phyloP scores from a whole-genome alignment of 2,329 filamentous ascomycete species.

The Aureobasidium sp. region DNA sequence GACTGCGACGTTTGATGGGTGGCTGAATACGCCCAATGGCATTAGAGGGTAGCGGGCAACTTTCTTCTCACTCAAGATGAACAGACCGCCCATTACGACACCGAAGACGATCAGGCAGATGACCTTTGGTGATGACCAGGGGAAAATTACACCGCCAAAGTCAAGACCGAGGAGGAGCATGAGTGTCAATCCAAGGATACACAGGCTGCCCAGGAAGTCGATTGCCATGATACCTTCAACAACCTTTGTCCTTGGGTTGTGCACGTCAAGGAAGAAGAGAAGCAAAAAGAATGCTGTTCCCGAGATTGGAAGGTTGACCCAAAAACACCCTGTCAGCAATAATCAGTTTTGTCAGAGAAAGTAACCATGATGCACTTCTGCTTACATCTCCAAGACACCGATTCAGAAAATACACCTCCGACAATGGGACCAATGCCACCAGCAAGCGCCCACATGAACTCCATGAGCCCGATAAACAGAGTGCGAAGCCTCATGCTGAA shows the following conservation, averaged over 20 bases:
- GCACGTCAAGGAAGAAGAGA: conserved; percentile 47
- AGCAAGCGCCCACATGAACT: conserved; percentile 50
- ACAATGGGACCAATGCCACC: conserved; percentile 47
- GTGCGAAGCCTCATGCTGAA: conserved; percentile 39
- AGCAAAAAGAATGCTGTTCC: conserved; percentile 44
- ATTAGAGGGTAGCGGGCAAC: conserved; percentile 63
- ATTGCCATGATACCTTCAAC: conserved; percentile 43
- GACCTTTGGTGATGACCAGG: conserved; percentile 49
- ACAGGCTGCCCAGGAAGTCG: conserved; percentile 49
- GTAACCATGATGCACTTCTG: neutral
- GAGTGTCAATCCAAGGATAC: conserved; percentile 44
- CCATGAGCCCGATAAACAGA: conserved; percentile 45
- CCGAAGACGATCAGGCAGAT: conserved; percentile 51
- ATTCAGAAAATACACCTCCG: conserved; percentile 26
- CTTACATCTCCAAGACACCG: conserved; percentile 34
- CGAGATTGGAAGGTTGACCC: conserved; percentile 49
- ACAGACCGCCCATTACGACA: conserved; percentile 40
- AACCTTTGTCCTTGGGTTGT: conserved; percentile 48
- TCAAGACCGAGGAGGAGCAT: conserved; percentile 49
- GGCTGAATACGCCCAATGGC: conserved; percentile 55
- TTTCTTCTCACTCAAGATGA: conserved; percentile 57
- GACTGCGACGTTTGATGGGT: conserved; percentile 50
- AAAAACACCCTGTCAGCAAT: conserved; percentile 30
- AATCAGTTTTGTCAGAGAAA: conserved; percentile 9
- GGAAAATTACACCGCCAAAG: conserved; percentile 47